Base-by-base conservation (phyloP, 2,329 filamentous ascomycete species). In the Beauveria sp. region DNA sequence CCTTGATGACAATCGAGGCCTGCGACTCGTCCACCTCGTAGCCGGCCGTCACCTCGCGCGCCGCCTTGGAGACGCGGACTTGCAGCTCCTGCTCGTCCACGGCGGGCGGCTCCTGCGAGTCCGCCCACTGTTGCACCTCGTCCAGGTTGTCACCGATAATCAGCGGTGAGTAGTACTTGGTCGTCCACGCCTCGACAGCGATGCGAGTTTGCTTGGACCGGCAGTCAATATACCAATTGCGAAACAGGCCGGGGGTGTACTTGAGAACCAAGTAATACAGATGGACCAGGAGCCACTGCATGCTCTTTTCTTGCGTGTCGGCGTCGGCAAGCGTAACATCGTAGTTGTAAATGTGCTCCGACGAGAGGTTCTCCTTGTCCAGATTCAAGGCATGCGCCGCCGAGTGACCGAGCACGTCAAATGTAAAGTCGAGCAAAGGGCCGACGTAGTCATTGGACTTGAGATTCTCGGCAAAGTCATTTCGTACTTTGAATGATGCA, bases 1-100 rank as follows among this genome's bases (percentile, higher is more conserved):
- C 81, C 6, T 84, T 83, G 67, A 99, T 88, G n/a, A 86, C 81
- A 64, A 98, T 95, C 12, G 87, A 82, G 62, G 95, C 91, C 34
- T 86, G 86, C 67, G 90, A 86, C 63, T 98, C 93, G 71, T 99
- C 95, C 12, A 99, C 85, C 58, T 90, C 86, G 71, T 96, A 97
- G 3, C 87, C 87, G 0, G 91, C 92, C 14, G 87, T 88, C 42
- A 98, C 85, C 73, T 98, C 93, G 54, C 84, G 83, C 0, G 86
- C 86, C 12, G 84, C 79, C 40, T 82, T 81, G 61, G 87, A 90
- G 10, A 96, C 84, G 71, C 89, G 93, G 61, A 98, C 80, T 0
- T 77, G 68, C 9, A 88, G 75, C 64, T 84, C 79, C 61, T 83
- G 80, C 65, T 86, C 82, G 38, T 84, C 82, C 14, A 69, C 74